Base-by-base conservation (phyloP, 345 rosid species). In the Isatis tinctoria region DNA sequence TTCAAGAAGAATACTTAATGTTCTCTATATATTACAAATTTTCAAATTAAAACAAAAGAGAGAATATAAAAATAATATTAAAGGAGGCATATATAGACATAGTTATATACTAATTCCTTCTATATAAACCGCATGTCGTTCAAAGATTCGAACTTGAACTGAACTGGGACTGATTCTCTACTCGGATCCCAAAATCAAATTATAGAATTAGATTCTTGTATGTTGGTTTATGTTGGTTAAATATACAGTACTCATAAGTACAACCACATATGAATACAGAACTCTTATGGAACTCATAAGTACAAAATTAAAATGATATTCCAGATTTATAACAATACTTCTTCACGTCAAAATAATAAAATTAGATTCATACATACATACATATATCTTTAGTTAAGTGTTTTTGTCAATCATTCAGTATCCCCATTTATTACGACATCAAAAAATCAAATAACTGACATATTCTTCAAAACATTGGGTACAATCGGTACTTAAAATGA, bases 81-180 rank as follows among this genome's bases (percentile, higher is more conserved):
- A 75, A 75, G 56, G 8, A 40, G 39, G 69, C 69, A 75, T 60
- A 68, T 39, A 51, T 40, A 44, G 16, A 65, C 30, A 65, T 33
- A 20, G 44, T 37, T 59, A 49, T 74, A 68, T 69, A 75, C 69
- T 61, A 61, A 32, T 75, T 68, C 74, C 79, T 69, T 36, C 44
- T 61, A 64, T 76, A 63, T 76, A 63, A 70, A 70, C 80, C 80
- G 75, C 80, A 76, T 70, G 66, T 77, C 67, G 48, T 77, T 77
- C 80, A 77, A 76, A 65, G 76, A 76, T 76, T 64, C 80, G 22
- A 56, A 48, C 69, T 60, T 48, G 51, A 63, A 45, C 66, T 64
- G 76, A 70, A 37, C 14, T 76, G 43, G 58, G 26, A 54, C 74
- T 63, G 53, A 70, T 64, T 64, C 72, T 64, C 27, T 36, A 44